Evolutionary conservation across 331 rosid genomes (phyloP).

Genomic region (Acacia pycnantha): DNA sequence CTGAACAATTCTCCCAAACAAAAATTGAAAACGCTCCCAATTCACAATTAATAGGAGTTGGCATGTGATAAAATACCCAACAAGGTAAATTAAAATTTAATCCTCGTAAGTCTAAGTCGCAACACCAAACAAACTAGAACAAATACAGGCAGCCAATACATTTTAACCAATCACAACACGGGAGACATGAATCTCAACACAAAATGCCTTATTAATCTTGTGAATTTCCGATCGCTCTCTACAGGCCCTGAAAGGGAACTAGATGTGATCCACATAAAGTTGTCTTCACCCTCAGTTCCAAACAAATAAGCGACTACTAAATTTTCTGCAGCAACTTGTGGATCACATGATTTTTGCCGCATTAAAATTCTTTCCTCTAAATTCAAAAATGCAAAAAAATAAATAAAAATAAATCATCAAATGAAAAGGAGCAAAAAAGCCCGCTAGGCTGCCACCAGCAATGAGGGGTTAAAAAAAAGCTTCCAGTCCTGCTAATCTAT

Average conservation of each 20-base stretch:
- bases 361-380: slow-evolving; percentile 35
- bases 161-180: too few relatives aligned
- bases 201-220: slow-evolving; percentile 32
- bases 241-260: slow-evolving; percentile 41
- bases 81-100: too few relatives aligned
- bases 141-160: too few relatives aligned
- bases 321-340: slow-evolving; percentile 35
- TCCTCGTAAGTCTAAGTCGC: too few relatives aligned
- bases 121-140: too few relatives aligned
- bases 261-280: slow-evolving; percentile 36
- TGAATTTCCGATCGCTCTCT: slow-evolving; percentile 35
- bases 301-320: slow-evolving; percentile 28
- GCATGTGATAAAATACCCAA: too few relatives aligned
- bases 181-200: slow-evolving; percentile 11
- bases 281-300: slow-evolving; percentile 17
- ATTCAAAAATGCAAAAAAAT: background rate
- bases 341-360: slow-evolving; percentile 40
- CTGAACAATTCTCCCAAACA: too few relatives aligned
- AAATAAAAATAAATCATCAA: slow-evolving; percentile 25
- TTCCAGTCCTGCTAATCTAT: slow-evolving; percentile 43
- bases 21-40: too few relatives aligned
- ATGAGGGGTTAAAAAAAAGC: slow-evolving; percentile 19
- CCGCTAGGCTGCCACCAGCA: slow-evolving; percentile 28
- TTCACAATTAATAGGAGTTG: too few relatives aligned
- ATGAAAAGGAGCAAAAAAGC: slow-evolving; percentile 32